phyloP scores from a whole-genome alignment of 2,329 filamentous ascomycete species.

The Knoxdaviesia capensis region DNA sequence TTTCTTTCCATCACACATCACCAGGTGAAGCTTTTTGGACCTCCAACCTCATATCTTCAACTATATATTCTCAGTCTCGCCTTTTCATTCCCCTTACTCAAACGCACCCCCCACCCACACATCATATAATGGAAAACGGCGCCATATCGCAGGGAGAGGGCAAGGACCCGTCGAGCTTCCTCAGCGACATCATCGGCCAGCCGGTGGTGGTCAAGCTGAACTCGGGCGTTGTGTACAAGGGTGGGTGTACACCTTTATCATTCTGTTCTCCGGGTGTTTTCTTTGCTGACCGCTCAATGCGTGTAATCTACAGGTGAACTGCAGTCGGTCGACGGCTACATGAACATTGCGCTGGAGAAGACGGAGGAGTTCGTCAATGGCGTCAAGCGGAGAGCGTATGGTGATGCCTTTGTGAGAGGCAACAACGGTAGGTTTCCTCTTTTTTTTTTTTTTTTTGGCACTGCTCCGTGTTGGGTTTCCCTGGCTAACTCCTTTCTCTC shows the following conservation, averaged over 20 bases:
- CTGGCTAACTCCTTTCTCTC: background rate
- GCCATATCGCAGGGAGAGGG: constrained; percentile 44
- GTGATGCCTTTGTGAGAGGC: constrained; percentile 85
- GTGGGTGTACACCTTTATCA: constrained; percentile 21
- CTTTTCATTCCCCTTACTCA: background rate
- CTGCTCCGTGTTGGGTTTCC: background rate
- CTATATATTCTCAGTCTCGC: background rate
- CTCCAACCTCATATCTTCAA: background rate
- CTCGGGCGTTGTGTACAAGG: constrained; percentile 96
- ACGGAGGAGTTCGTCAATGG: constrained; percentile 84
- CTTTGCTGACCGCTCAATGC: background rate
- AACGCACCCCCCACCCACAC: background rate
- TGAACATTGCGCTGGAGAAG: constrained; percentile 98
- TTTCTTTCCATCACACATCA: background rate
- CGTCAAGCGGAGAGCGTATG: constrained; percentile 62
- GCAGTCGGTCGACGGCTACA: constrained; percentile 95
- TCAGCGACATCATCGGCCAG: constrained; percentile 85
- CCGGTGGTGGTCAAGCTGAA: constrained; percentile 94
- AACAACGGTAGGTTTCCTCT: constrained; percentile 55
- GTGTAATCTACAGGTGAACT: constrained; percentile 47
- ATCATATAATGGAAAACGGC: constrained; percentile 51
- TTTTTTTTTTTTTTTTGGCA: too few species aligned
- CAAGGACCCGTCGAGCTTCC: constrained; percentile 82
- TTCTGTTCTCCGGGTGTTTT: background rate
- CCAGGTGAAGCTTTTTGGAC: background rate